Base-by-base conservation (phyloP, 257 asterid species). In the Solanum piurae region DNA sequence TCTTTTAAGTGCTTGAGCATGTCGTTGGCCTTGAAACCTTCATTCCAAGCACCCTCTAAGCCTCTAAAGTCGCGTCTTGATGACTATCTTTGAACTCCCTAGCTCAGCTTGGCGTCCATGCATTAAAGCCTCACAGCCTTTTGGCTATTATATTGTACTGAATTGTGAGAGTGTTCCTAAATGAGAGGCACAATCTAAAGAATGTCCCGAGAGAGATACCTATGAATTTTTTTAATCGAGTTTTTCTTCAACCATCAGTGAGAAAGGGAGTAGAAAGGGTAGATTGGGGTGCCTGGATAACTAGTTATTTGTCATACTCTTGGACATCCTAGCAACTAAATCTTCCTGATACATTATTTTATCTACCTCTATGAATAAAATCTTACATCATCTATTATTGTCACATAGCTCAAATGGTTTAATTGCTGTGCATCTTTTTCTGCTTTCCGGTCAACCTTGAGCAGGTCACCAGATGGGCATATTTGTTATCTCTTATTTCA, bases 391-490 rank as follows among this genome's bases (percentile, higher is more conserved):
- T 44, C 64, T 80, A 16, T 29, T 42, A 14, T 82, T n/a, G 69
- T 49, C 13, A 9, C 20, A 49, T 9, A 9, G 18, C 6, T 82
- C 44, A 82, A 9, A 46, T 49, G 85, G 23, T 82, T 49, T 82
- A 29, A 82, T 64, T 2, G 76, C 58, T 37, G 33, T 87, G 90
- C 55, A 42, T 87, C 31, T 80, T 87, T 60, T 83, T 69, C 68
- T 55, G 25, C 60, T 69, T 85, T 76, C 87, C n/a, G 75, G 86
- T 88, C 86, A 34, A 62, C 83, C 77, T 76, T 84, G 68, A 89
- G 86, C 94, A 88, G 90, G 94, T 91, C 36, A 88, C 87, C 92
- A 90, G 89, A 88, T 38, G 90, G 90, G 60, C 83, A 72, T 90
- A 75, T 91, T 44, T 88, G 88, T 83, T 90, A 60, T 84, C 88